These are phyloP conservation scores for Podila clonocystis DNA, from an alignment of 192 early-diverging fungal species.

Conservation along the genomic window DNA sequence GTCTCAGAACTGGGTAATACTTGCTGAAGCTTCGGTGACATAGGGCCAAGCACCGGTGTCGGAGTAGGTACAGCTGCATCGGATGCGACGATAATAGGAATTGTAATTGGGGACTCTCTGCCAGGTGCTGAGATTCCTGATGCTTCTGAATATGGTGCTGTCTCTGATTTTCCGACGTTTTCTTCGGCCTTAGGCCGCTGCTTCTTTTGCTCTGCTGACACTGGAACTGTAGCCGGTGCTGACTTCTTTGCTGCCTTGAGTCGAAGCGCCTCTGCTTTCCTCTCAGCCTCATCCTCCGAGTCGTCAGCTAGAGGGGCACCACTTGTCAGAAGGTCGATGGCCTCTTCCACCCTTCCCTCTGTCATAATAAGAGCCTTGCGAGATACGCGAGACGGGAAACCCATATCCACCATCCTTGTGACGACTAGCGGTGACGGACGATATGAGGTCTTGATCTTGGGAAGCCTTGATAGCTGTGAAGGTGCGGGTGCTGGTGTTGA, in stretches of 20 bases:
- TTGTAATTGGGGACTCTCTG: neutral
- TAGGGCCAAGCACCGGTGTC: neutral
- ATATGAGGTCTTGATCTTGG: slow-evolving; percentile 31
- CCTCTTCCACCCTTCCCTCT: slow-evolving; percentile 41
- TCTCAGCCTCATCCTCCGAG: slow-evolving; percentile 41
- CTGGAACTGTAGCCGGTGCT: slow-evolving; percentile 7
- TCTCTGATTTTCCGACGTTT: neutral
- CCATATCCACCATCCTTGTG: slow-evolving; percentile 40
- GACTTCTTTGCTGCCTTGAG: slow-evolving; percentile 4
- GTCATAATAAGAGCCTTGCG: slow-evolving; percentile 44
- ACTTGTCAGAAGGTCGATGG: slow-evolving; percentile 38
- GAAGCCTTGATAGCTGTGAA: neutral
- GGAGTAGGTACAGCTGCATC: neutral
- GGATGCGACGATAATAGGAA: neutral
- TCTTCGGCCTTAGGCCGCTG: neutral
- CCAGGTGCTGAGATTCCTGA: neutral
- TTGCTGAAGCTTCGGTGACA: neutral
- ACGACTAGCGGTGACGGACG: slow-evolving; percentile 38
- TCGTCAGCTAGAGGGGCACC: slow-evolving; percentile 35
- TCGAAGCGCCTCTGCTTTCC: neutral
- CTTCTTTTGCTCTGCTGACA: neutral
- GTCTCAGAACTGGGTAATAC: neutral
- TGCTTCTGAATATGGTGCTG: neutral
- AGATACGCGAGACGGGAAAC: slow-evolving; percentile 24
- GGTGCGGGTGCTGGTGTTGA: neutral